A percentile compares a stretch with the other conserved stretches of the same genome.
Conservation (phyloP, 78 protist genomes). For the Planoprotostelium fungivorum region DNA sequence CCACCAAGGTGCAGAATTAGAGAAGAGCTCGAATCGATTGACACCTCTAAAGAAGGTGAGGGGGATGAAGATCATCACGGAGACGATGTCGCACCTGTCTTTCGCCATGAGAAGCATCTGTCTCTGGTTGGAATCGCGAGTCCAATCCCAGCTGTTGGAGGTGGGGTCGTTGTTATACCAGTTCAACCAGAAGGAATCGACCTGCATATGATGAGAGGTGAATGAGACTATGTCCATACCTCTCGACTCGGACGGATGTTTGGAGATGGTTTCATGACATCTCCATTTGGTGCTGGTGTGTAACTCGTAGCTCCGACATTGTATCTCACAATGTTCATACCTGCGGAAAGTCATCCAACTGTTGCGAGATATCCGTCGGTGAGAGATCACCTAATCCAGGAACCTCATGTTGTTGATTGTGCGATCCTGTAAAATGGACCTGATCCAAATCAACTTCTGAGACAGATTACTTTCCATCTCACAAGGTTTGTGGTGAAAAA, state of each 20-base stretch:
- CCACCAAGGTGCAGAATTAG: not conserved
- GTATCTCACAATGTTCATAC: conserved; percentile 1
- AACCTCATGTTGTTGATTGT: too few species aligned
- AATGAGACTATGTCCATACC: too few species aligned
- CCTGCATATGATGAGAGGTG: too few species aligned
- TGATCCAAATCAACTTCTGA: too few species aligned
- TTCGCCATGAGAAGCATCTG: not conserved
- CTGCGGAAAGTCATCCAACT: too few species aligned
- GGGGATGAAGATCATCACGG: not conserved
- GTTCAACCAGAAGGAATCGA: conserved; percentile 1
- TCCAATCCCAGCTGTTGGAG: conserved; percentile 4
- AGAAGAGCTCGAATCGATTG: conserved; percentile 1
- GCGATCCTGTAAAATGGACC: too few species aligned
- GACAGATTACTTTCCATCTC: too few species aligned
- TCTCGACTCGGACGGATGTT: not conserved
- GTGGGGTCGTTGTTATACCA: not conserved
- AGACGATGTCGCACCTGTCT: not conserved
- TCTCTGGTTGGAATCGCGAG: not conserved
- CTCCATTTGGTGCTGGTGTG: not conserved
- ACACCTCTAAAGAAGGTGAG: conserved; percentile 1
- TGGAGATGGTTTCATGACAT: not conserved
- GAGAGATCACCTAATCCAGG: too few species aligned
- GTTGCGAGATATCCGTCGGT: too few species aligned
- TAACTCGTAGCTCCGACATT: not conserved
- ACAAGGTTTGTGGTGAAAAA: too few species aligned